These are phyloP conservation scores for Tolypocladium paradoxum DNA, from an alignment of 2,329 filamentous ascomycete species.

Conservation along the genomic window DNA sequence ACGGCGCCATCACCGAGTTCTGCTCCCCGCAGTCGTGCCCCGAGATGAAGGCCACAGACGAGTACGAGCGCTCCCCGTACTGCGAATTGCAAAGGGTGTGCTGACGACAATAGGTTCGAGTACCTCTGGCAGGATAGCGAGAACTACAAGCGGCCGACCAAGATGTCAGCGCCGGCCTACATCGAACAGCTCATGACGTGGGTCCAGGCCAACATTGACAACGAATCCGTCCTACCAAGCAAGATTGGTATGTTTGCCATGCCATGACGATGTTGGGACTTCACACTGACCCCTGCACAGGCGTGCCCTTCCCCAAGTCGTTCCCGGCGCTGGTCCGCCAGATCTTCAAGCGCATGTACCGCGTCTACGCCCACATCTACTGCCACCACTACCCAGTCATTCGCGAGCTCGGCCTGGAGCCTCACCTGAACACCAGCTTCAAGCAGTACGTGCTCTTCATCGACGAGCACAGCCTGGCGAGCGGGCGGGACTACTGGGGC, in stretches of 20 bases:
- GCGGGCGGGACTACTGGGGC: constrained; percentile 94
- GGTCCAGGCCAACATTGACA: constrained; percentile 92
- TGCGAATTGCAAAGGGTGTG: no score
- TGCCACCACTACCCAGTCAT: constrained; percentile 99
- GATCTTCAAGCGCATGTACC: constrained; percentile 98
- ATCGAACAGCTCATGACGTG: constrained; percentile 97
- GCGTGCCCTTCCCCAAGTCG: constrained; percentile 87
- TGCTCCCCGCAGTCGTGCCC: constrained; percentile 95
- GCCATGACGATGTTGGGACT: not conserved
- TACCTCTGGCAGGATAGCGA: constrained; percentile 98
- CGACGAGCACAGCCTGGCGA: constrained; percentile 87
- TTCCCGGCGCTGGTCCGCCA: constrained; percentile 84
- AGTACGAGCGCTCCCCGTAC: constrained; percentile 44
- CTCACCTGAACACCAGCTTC: constrained; percentile 97
- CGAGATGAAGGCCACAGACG: constrained; percentile 99
- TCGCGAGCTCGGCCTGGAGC: constrained; percentile 86
- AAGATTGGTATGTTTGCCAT: constrained; percentile 55
- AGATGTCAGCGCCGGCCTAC: constrained; percentile 95
- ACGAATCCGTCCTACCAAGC: constrained; percentile 89
- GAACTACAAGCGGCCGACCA: constrained; percentile 89
- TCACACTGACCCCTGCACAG: constrained; percentile 26
- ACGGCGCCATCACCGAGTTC: constrained; percentile 98
- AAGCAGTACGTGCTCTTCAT: constrained; percentile 99
- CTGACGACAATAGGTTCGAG: constrained; percentile 57
- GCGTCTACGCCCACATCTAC: constrained; percentile 98